phyloP scores from a whole-genome alignment of 2,329 filamentous ascomycete genomes.

The Madurella fahalii region DNA sequence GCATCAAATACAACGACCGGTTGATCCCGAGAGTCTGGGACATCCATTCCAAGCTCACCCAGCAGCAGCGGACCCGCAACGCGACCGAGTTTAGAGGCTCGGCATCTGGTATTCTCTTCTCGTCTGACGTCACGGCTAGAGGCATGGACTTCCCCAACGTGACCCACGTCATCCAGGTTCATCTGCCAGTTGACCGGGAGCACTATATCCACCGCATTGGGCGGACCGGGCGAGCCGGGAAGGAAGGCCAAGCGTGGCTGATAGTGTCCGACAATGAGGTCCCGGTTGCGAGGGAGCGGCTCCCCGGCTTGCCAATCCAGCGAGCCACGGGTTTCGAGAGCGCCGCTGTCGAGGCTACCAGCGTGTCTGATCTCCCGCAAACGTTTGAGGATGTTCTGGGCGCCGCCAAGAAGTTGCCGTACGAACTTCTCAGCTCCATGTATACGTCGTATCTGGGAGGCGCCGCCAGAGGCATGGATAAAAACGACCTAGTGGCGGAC shows the following conservation, averaged over 20 bases:
- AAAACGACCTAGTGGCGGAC: slow-evolving; percentile 39
- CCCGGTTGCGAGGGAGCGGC: slow-evolving; percentile 42
- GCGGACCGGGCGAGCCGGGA: slow-evolving; percentile 71
- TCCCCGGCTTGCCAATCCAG: slow-evolving; percentile 59
- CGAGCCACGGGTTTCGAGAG: slow-evolving; percentile 48
- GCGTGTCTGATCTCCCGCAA: slow-evolving; percentile 40
- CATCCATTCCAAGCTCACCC: slow-evolving; percentile 77
- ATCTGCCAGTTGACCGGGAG: slow-evolving; percentile 60
- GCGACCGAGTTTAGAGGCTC: slow-evolving; percentile 68
- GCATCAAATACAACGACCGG: slow-evolving; percentile 40
- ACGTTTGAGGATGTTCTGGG: slow-evolving; percentile 42
- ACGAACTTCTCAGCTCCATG: slow-evolving; percentile 39
- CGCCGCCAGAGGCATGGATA: slow-evolving; percentile 36
- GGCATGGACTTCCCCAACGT: slow-evolving; percentile 82
- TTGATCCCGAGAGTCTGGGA: slow-evolving; percentile 43
- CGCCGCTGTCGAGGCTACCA: slow-evolving; percentile 50
- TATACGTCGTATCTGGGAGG: slow-evolving; percentile 58
- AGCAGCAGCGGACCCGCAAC: slow-evolving; percentile 62
- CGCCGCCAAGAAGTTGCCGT: slow-evolving; percentile 42
- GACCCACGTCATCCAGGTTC: slow-evolving; percentile 73
- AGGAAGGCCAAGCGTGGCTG: slow-evolving; percentile 68
- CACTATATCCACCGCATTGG: slow-evolving; percentile 75
- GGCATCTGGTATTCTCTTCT: slow-evolving; percentile 63
- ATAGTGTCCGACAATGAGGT: slow-evolving; percentile 56
- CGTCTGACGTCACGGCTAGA: slow-evolving; percentile 74